phyloP scores from a whole-genome alignment of 1,284 basidiomycete species.

The Leccinum insolens region DNA sequence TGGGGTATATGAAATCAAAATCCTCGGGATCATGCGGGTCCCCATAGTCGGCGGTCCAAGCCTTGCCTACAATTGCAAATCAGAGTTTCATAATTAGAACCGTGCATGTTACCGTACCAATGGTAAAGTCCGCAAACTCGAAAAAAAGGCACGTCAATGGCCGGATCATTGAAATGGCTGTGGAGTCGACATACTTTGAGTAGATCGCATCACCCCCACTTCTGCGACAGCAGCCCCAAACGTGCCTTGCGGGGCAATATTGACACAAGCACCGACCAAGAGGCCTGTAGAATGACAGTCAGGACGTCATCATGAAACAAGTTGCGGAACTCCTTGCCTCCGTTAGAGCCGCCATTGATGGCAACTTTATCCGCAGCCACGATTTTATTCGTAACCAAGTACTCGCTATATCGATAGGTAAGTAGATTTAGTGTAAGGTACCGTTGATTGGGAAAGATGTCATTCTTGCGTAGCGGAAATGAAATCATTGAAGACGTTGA shows the following conservation, averaged over 20 bases:
- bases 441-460: not conserved
- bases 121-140: conserved; percentile 78
- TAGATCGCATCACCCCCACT: conserved; percentile 80
- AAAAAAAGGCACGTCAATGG: conserved; percentile 11
- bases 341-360: conserved; percentile 80
- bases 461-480: conserved; percentile 71
- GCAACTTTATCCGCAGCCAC: conserved; percentile 74
- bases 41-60: conserved; percentile 86
- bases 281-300: conserved; percentile 50
- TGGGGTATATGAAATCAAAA: conserved; percentile 81
- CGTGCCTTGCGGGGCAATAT: conserved; percentile 77
- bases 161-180: not conserved
- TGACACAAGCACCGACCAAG: conserved; percentile 78
- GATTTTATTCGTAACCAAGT: conserved; percentile 73
- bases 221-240: conserved; percentile 82
- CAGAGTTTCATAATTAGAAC: conserved; percentile 4
- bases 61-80: conserved; percentile 50
- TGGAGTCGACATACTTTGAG: conserved; percentile 56
- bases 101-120: conserved; percentile 46
- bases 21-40: conserved; percentile 73
- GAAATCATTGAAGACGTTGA: conserved; percentile 82
- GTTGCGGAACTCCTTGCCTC: conserved; percentile 47
- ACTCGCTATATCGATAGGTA: conserved; percentile 48
- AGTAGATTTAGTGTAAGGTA: not conserved
- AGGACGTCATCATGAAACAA: conserved; percentile 9